phyloP scores from a whole-genome alignment of 2,329 filamentous ascomycete genomes.

The Paramyrothecium sp. region DNA sequence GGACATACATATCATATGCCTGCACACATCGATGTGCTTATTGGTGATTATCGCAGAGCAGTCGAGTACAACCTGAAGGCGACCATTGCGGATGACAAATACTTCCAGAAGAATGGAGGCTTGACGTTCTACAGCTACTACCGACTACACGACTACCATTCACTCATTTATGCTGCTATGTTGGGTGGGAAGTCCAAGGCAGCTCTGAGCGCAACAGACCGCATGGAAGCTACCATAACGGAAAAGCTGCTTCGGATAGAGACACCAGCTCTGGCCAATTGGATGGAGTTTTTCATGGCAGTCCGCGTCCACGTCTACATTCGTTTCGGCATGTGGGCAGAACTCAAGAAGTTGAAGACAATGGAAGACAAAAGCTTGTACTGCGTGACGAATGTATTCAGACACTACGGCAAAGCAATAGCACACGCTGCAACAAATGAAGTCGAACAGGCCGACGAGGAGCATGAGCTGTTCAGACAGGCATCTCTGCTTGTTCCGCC shows the following conservation, averaged over 20 bases:
- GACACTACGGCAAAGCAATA: constrained; percentile 64
- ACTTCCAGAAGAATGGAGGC: constrained; percentile 50
- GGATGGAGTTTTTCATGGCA: constrained; percentile 64
- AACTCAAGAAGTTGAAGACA: constrained; percentile 49
- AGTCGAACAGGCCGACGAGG: constrained; percentile 46
- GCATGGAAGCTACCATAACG: constrained; percentile 58
- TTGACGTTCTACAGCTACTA: constrained; percentile 72
- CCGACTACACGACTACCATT: constrained; percentile 67
- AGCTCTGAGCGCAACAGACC: constrained; percentile 55
- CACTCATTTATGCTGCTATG: constrained; percentile 71
- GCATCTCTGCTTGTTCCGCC: constrained; percentile 48
- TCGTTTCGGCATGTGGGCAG: constrained; percentile 67
- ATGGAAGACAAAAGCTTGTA: constrained; percentile 58
- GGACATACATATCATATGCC: constrained; percentile 21
- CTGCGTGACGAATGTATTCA: constrained; percentile 63
- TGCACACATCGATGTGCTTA: constrained; percentile 17
- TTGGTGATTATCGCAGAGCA: constrained; percentile 52
- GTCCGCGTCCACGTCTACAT: constrained; percentile 67
- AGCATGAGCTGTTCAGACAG: constrained; percentile 45
- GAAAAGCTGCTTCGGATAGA: constrained; percentile 54
- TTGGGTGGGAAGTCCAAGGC: constrained; percentile 61
- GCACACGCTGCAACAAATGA: constrained; percentile 57
- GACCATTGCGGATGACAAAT: constrained; percentile 62
- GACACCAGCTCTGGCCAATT: constrained; percentile 66
- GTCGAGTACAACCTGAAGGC: constrained; percentile 63